Base-by-base conservation (phyloP, 441 rosid species). In the Croton setiger region DNA sequence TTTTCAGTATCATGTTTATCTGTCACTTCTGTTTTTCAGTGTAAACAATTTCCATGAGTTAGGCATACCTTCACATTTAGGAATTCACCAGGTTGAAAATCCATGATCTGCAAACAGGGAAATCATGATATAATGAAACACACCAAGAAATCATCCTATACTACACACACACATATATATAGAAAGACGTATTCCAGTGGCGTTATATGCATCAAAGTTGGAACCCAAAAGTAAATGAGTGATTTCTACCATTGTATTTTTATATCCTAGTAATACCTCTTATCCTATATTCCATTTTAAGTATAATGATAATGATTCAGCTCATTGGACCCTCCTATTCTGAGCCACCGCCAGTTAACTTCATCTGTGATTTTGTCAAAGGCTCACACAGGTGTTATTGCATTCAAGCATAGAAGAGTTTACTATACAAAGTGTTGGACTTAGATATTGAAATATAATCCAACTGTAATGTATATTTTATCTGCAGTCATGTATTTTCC, bases 51-150 rank as follows among this genome's bases (percentile, higher is more conserved):
- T 64, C 67, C 74, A 64, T 41, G 39, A 63, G 68, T 51, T 61
- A 48, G 54, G 51, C 69, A 67, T 78, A 89, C 97, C 97, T 91
- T 94, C 68, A 91, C 92, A 68, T 88, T 87, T 18, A 91, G 93
- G 79, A 87, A 94, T 69, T 94, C 96, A 58, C 97, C 96, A 36
- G 92, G 96, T 75, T 86, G 95, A 85, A 94, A 94, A 81, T 91
- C 96, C 98, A 94, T 91, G 64, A 88, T 81, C 97, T 91, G 85
- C 71, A 80, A 23, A 45, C 31, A 75, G 23, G 45, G 43, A 21
- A 66, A 23, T 37, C 49, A 48, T 41, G 33, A 60, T 52, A 14
- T 27, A 60, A 59, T 59, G 66, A 18, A 4, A 58, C 37, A 71
- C 0, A 63, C 43, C n/a, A 56, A 45, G 21, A 49, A 68, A 43